Conservation (phyloP, 164 flowering plant species). For the Umbilicus rupestris region DNA sequence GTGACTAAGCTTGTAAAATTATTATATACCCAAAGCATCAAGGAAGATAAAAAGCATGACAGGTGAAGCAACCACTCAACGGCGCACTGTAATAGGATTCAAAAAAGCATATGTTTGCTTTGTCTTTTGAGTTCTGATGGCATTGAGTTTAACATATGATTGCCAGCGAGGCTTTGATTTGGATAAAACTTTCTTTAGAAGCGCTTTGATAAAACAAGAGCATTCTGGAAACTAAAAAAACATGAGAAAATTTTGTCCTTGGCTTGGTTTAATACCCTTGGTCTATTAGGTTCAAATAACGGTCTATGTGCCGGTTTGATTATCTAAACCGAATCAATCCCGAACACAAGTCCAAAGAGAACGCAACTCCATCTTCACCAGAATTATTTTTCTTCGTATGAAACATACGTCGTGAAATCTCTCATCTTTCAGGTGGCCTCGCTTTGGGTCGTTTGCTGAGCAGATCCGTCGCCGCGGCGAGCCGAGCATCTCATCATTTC, state of each 20-base stretch:
- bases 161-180: no score
- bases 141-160: no score
- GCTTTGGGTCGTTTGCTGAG: neutral
- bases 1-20: no score
- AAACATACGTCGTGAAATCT: neutral
- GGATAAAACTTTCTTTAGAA: no score
- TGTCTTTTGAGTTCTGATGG: no score
- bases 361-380: neutral
- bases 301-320: neutral
- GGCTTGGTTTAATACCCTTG: no score
- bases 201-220: no score
- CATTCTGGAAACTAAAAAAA: no score
- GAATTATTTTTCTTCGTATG: neutral
- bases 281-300: no score
- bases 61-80: conserved; percentile 19
- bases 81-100: no score
- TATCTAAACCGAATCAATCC: neutral
- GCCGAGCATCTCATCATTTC: neutral
- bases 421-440: neutral
- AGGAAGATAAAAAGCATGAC: conserved; percentile 8
- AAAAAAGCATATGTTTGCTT: no score
- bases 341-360: neutral
- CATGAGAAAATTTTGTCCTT: no score
- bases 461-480: neutral
- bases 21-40: neutral